A percentile compares a stretch with the other conserved stretches of the same genome.
Conservation (phyloP, 192 early-diverging fungal genomes). For the Obelidium mucronatum region DNA sequence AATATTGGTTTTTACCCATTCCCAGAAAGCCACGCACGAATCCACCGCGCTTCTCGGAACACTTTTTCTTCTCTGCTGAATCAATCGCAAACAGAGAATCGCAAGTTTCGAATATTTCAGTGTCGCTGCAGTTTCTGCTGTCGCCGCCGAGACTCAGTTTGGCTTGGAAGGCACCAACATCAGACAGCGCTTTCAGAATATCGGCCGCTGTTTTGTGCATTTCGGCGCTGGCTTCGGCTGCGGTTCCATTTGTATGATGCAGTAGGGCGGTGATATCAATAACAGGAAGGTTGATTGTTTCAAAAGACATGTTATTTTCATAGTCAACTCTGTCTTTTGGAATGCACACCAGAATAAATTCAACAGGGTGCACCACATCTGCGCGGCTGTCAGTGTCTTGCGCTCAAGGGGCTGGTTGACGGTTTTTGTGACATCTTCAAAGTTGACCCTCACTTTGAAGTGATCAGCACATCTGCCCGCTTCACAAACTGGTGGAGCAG, state of each 20-base stretch:
- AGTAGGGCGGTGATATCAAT: background rate
- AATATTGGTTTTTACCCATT: too few relatives aligned
- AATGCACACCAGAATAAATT: too few relatives aligned
- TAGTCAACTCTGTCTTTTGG: background rate
- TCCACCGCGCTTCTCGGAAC: background rate
- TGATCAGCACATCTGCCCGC: too few relatives aligned
- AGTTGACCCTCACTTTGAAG: too few relatives aligned
- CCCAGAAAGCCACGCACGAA: slow-evolving; percentile 10
- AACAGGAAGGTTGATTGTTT: background rate
- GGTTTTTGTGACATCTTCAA: too few relatives aligned
- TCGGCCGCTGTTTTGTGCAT: background rate
- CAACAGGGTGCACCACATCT: too few relatives aligned
- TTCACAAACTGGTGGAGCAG: too few relatives aligned
- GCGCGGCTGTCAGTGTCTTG: too few relatives aligned
- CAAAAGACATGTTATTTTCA: background rate
- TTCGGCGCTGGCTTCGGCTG: background rate
- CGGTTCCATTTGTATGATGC: background rate
- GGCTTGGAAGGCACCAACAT: slow-evolving; percentile 15
- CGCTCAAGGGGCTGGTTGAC: too few relatives aligned
- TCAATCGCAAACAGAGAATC: background rate
- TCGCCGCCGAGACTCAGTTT: background rate
- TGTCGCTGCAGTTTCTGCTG: background rate
- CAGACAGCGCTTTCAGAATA: background rate
- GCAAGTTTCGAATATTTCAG: background rate
- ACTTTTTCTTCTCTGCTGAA: background rate